phyloP scores from a whole-genome alignment of 176 grass and related monocot species.

The Aegilops tauschii region DNA sequence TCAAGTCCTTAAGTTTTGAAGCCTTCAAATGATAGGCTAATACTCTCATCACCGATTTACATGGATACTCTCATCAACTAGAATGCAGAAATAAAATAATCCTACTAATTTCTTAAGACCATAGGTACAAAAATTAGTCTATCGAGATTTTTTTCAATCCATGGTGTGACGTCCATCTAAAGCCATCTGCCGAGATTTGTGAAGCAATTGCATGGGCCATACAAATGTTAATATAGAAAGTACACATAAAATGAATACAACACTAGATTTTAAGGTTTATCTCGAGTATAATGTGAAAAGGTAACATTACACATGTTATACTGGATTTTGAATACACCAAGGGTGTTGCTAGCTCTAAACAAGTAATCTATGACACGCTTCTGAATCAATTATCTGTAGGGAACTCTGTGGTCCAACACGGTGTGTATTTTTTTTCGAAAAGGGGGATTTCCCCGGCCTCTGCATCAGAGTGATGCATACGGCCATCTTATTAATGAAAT shows the following conservation, averaged over 20 bases:
- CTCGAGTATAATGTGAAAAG: neutral
- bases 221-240: neutral
- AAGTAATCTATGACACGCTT: neutral
- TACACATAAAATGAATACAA: neutral
- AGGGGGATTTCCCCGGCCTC: too few species aligned
- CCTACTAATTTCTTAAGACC: too few species aligned
- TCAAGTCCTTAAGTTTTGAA: too few species aligned
- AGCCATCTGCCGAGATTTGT: neutral
- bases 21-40: too few species aligned
- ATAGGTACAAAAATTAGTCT: too few species aligned
- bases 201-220: neutral
- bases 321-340: neutral
- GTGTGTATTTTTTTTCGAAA: neutral
- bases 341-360: neutral
- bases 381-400: too few species aligned
- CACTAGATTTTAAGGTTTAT: neutral
- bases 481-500: too few species aligned
- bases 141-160: too few species aligned
- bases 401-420: neutral
- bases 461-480: too few species aligned
- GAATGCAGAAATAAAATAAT: too few species aligned
- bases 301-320: neutral
- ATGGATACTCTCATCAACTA: too few species aligned
- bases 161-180: neutral
- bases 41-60: too few species aligned